Conservation (phyloP, 306 rosid genomes). For the Oxytropis ochrocephala region DNA sequence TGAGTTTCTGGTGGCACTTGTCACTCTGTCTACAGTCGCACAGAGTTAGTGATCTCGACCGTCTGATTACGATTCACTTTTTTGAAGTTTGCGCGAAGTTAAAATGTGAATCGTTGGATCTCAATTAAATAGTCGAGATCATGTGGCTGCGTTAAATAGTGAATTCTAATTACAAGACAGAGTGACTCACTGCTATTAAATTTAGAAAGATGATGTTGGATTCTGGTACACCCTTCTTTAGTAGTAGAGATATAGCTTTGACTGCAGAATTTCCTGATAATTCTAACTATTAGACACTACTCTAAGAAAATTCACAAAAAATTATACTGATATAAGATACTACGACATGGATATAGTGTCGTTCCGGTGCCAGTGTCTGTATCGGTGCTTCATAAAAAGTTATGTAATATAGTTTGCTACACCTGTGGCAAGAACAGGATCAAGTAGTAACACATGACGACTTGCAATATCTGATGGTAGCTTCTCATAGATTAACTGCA, state of each 20-base stretch:
- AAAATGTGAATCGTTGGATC: too few relatives aligned
- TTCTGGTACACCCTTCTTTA: slow-evolving; percentile 77
- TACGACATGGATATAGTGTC: too few relatives aligned
- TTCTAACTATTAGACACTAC: not conserved
- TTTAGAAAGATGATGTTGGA: slow-evolving; percentile 76
- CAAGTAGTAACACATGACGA: slow-evolving; percentile 81
- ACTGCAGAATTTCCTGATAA: slow-evolving; percentile 73
- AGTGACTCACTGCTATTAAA: slow-evolving; percentile 66
- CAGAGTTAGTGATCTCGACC: too few relatives aligned
- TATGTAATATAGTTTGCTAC: not conserved
- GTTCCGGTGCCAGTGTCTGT: too few relatives aligned
- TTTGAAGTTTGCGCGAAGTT: too few relatives aligned
- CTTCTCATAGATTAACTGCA: slow-evolving; percentile 81
- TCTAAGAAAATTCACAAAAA: not conserved
- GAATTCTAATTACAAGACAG: not conserved
- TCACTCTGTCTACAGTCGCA: too few relatives aligned
- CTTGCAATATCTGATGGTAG: slow-evolving; percentile 76
- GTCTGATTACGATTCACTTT: too few relatives aligned
- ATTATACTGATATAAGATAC: not conserved
- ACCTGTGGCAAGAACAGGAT: slow-evolving; percentile 93
- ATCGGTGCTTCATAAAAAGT: too few relatives aligned
- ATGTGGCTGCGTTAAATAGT: too few relatives aligned
- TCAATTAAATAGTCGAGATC: too few relatives aligned
- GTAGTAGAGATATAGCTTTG: slow-evolving; percentile 70
- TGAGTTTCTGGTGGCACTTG: too few relatives aligned